These are phyloP conservation scores for Cladosporium sp. DNA, from an alignment of 2,329 filamentous ascomycete genomes.

Conservation along the genomic window DNA sequence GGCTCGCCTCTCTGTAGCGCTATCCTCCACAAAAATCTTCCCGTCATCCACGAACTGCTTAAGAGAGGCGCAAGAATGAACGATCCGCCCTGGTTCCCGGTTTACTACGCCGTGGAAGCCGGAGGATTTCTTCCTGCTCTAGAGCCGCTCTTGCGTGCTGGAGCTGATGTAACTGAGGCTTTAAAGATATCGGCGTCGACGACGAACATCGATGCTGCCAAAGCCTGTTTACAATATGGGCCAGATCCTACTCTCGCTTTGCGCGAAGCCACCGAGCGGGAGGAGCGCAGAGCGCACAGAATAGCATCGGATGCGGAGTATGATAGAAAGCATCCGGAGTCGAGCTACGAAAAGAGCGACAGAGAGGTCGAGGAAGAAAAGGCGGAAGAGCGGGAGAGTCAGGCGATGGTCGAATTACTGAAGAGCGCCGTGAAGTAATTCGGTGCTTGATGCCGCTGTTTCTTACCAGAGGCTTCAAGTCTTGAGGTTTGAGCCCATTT, in stretches of 20 bases:
- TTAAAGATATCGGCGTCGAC: not conserved
- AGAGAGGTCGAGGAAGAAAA: not conserved
- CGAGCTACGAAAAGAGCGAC: not conserved
- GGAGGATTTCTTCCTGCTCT: constrained; percentile 12
- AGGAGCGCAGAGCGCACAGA: not conserved
- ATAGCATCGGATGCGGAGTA: not conserved
- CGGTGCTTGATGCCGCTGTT: not conserved
- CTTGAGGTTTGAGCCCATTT: not conserved
- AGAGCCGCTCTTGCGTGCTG: constrained; percentile 13
- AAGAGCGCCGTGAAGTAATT: not conserved
- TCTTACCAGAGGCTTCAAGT: not conserved
- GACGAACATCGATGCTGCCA: constrained; percentile 7
- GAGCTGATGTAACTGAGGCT: constrained; percentile 6
- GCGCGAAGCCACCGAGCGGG: not conserved
- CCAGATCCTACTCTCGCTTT: constrained; percentile 2
- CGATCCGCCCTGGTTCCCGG: not conserved
- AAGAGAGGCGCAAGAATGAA: constrained; percentile 11
- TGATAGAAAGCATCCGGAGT: not conserved
- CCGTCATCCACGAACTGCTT: constrained; percentile 13
- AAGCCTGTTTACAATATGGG: constrained; percentile 8
- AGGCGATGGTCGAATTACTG: constrained; percentile 1
- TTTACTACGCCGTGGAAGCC: not conserved
- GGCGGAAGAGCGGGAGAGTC: not conserved
- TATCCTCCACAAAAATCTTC: constrained; percentile 13
- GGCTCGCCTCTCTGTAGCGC: constrained; percentile 16